Base-by-base conservation (phyloP, 2,329 filamentous ascomycete species). In the Leptosphaerulina australis region DNA sequence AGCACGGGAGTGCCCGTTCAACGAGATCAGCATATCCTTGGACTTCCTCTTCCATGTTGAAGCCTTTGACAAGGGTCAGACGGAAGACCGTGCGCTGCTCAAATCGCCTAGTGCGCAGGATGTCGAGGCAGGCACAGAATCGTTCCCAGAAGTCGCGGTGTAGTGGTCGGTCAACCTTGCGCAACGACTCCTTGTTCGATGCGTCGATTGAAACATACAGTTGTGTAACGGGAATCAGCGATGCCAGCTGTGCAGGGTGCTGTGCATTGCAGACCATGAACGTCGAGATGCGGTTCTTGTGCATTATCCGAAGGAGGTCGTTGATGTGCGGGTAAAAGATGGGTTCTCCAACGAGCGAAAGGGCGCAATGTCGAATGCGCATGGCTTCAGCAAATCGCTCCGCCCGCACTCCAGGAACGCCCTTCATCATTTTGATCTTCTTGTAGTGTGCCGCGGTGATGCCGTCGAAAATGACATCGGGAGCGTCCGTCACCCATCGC, bases 301-400 rank as follows among this genome's bases (percentile, higher is more conserved):
- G 93, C 58, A 99, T 81, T 80, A 97, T 83, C 9, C 77, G 81
- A 1, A 95, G 79, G 66, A 97, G 92, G 68, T 92, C 88, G 74
- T 99, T 97, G 79, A 97, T 97, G 68, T 96, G 87, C 8, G 94
- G 94, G 73, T 97, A 97, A 77, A 97, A 97, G 63, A 97, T 97
- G n/a, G 93, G 93, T 74, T 99, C 93, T 61, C 94, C 93, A 17
- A 99, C 94, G 8, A 99, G 81, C 59, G 86, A 91, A 35, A 99
- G 79, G 0, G 94, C 94, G 71, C 93, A 99, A 74, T 99, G 93
- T 0, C 91, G 83, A 63, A 99, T 96, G 31, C 86, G 83, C 87
- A 97, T 91, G 0, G 92, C 93, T 76, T 97, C 94, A 5, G 88
- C 85, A 67, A 96, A 97, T 3, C 94, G 83, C 73, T 97, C 93